These are phyloP conservation scores for Aspergillus spinulosporus DNA, from an alignment of 2,329 filamentous ascomycete species.

Conservation along the genomic window DNA sequence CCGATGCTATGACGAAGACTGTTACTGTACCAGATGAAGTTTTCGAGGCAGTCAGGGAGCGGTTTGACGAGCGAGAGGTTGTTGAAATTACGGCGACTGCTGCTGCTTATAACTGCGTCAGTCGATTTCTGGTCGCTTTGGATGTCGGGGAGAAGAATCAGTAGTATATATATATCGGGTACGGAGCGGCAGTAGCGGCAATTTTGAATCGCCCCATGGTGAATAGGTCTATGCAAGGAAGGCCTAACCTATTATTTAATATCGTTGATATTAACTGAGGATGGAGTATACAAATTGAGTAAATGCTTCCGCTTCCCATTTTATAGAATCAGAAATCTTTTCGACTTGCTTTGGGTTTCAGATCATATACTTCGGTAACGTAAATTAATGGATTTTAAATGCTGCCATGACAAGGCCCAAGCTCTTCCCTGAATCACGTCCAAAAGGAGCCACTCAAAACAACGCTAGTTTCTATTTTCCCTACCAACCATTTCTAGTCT, in stretches of 20 bases:
- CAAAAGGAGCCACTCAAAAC: no score
- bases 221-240: neutral
- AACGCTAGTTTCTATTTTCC: neutral
- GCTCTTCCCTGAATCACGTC: neutral
- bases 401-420: neutral
- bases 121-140: constrained; percentile 76
- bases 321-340: neutral
- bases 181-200: constrained; percentile 43
- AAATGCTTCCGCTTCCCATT: no score
- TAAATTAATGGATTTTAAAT: neutral
- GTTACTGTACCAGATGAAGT: constrained; percentile 69
- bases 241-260: no score
- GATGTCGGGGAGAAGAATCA: constrained; percentile 57
- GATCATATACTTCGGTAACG: neutral
- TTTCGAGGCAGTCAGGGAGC: constrained; percentile 62
- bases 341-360: neutral
- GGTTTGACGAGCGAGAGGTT: constrained; percentile 69
- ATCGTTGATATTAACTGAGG: no score
- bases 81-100: constrained; percentile 80
- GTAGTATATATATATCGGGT: constrained; percentile 13
- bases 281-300: no score
- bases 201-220: neutral
- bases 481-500: neutral
- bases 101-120: constrained; percentile 82
- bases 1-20: constrained; percentile 79